Evolutionary conservation across 73 alveolate genomes (phyloP).

Genomic region (Stentor roeselii): DNA sequence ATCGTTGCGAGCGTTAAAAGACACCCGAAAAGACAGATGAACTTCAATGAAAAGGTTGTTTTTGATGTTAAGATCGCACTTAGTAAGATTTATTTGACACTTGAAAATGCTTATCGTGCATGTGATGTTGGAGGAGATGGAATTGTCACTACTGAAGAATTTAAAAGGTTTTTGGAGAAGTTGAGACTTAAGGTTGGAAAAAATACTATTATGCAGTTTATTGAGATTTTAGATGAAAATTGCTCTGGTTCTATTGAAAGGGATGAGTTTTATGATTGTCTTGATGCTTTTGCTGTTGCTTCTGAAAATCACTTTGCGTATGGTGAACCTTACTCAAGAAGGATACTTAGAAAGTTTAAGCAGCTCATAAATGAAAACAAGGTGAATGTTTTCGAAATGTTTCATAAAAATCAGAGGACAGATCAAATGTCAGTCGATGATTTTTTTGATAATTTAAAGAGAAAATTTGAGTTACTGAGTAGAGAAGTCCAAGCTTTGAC

Average conservation of each 20-base stretch:
- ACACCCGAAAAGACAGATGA: no score
- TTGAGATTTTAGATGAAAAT: conserved; percentile 4
- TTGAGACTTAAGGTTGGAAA: not conserved
- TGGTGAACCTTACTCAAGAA: conserved; percentile 14
- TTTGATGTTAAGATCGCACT: not conserved
- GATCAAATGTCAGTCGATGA: not conserved
- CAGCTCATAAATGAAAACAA: not conserved
- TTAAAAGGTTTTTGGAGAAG: not conserved
- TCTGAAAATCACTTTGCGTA: not conserved
- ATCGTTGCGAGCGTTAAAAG: no score
- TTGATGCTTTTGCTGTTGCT: not conserved
- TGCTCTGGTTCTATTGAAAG: conserved; percentile 6
- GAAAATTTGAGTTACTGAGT: not conserved
- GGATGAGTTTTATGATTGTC: not conserved
- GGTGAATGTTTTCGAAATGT: not conserved
- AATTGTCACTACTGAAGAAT: not conserved
- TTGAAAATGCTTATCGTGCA: not conserved
- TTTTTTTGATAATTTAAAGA: not conserved
- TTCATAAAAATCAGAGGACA: not conserved
- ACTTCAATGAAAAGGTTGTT: not conserved
- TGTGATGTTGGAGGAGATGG: conserved; percentile 8
- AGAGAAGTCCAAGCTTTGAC: conserved; percentile 2
- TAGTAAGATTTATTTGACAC: not conserved
- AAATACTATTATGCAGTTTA: not conserved
- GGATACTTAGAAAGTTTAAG: not conserved